Base-by-base conservation (phyloP, 176 grass and related monocot genomes). In the Leersia perrieri region DNA sequence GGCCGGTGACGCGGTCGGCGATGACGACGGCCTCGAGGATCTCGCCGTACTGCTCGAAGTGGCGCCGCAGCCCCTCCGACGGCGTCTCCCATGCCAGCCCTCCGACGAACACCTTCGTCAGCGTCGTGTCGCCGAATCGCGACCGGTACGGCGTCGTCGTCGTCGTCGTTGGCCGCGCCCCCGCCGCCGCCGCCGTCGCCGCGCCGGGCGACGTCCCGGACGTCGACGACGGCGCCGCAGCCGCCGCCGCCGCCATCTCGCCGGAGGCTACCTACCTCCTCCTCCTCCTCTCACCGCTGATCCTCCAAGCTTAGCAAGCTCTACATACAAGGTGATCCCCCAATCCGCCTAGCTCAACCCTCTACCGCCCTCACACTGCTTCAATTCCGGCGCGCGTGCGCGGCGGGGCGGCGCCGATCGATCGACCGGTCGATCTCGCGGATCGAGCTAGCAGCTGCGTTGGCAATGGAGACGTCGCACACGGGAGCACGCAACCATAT, bases 11-110 rank as follows among this genome's bases (percentile, higher is more conserved):
- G 66, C 86, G 88, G 83, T 99, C 96, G 15, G 92, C 44, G 76
- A 99, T 99, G 84, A 99, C 86, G 65, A 99, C 92, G 67, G 96
- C 93, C 92, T 99, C 96, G 28, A 99, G 87, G 85, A 99, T 99
- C 63, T 99, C 90, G 76, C 96, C 96, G 85, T 88, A 99, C 73
- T 86, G 96, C 75, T 84, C 92, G 84, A 99, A 99, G 88, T 99
- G 88, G 36, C 83, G 87, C 33, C 88, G 92, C 13, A 95, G 90
- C 16, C 88, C 92, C 84, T 95, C 92, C 39, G 88, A 93, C 34
- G 89, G 86, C 39, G 82, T 95, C 87, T 99, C 92, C 96, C 96
- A 99, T 33, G 96, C 92, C 75, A 99, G 88, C 12, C 96, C 96
- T 53, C 96, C 96, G 33, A 99, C 96, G 89, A 99, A 99, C n/a